Evolutionary conservation across 2,329 filamentous ascomycete genomes (phyloP).

Genomic region (Myriosclerotinia duriaeana): DNA sequence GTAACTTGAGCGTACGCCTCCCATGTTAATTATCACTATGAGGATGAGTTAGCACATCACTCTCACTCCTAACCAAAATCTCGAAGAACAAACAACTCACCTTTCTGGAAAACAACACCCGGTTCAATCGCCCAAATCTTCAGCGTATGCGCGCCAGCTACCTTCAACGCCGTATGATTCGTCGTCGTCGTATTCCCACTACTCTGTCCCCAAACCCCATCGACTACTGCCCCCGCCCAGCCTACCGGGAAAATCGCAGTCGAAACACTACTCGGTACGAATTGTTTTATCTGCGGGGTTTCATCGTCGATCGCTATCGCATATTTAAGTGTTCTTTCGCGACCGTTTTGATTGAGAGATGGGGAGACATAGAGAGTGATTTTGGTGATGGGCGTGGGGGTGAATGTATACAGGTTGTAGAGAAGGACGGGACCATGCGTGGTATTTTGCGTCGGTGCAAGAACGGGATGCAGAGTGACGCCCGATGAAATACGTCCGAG

Average conservation of each 20-base stretch:
- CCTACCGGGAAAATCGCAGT: slow-evolving; percentile 33
- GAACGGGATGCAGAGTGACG: slow-evolving; percentile 55
- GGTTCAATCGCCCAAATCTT: slow-evolving; percentile 43
- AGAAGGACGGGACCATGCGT: slow-evolving; percentile 55
- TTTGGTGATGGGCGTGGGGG: slow-evolving; percentile 42
- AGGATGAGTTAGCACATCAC: background rate
- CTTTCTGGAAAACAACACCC: slow-evolving; percentile 44
- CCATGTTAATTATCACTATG: slow-evolving; percentile 44
- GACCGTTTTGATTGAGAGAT: slow-evolving; percentile 50
- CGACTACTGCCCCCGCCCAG: slow-evolving; percentile 34
- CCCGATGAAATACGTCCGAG: slow-evolving; percentile 60
- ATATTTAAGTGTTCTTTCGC: slow-evolving; percentile 52
- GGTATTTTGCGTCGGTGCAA: slow-evolving; percentile 50
- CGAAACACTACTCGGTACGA: slow-evolving; percentile 30
- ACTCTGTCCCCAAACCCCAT: slow-evolving; percentile 35
- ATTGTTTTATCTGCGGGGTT: slow-evolving; percentile 42
- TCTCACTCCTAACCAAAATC: too few species aligned
- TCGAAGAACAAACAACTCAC: background rate
- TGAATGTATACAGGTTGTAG: slow-evolving; percentile 63
- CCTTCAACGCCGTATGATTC: slow-evolving; percentile 30
- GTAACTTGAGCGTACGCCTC: slow-evolving; percentile 44
- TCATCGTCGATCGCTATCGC: slow-evolving; percentile 48
- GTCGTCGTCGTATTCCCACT: slow-evolving; percentile 37
- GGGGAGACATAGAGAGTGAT: slow-evolving; percentile 54
- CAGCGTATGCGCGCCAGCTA: slow-evolving; percentile 38